These are phyloP conservation scores for Penicillium macrosclerotiorum DNA, from an alignment of 495 filamentous ascomycete genomes.

Conservation along the genomic window DNA sequence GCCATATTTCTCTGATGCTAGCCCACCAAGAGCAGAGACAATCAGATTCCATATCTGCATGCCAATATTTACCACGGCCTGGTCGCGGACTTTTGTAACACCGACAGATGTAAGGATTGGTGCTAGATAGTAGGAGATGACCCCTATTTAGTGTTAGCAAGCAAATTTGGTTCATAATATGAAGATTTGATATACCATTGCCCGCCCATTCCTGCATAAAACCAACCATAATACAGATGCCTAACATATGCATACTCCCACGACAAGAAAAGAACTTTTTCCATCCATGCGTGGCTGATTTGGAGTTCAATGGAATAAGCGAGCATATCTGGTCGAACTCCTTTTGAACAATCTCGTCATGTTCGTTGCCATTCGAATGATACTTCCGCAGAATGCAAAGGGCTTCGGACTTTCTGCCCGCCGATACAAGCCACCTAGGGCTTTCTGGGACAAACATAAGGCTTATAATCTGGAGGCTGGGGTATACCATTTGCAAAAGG, in stretches of 20 bases:
- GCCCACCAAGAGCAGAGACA: slow-evolving; percentile 43
- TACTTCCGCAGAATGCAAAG: slow-evolving; percentile 35
- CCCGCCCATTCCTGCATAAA: slow-evolving; percentile 62
- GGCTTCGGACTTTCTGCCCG: slow-evolving; percentile 36
- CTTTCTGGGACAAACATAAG: slow-evolving; percentile 21
- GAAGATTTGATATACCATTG: slow-evolving; percentile 57
- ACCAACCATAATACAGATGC: slow-evolving; percentile 57
- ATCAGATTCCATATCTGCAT: slow-evolving; percentile 26
- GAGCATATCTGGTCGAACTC: slow-evolving; percentile 39
- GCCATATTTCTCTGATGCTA: slow-evolving; percentile 57
- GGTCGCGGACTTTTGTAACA: slow-evolving; percentile 42
- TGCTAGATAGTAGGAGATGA: slow-evolving; percentile 61
- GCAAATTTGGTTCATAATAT: too few relatives aligned
- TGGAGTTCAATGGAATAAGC: slow-evolving; percentile 47
- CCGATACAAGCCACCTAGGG: slow-evolving; percentile 41
- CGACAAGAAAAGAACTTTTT: slow-evolving; percentile 58
- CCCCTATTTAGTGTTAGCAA: too few relatives aligned
- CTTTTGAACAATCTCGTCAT: slow-evolving; percentile 27
- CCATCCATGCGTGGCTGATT: slow-evolving; percentile 18
- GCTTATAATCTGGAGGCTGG: slow-evolving; percentile 13
- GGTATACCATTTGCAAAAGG: slow-evolving; percentile 18
- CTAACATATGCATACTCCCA: slow-evolving; percentile 63
- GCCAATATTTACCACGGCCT: slow-evolving; percentile 34
- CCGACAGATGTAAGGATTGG: slow-evolving; percentile 56
- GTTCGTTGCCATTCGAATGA: slow-evolving; percentile 30